Evolutionary conservation across 768 basidiomycete genomes (phyloP), one percentile per base, ranked within the genome.

Genomic region (Macrocybe gigantea): DNA sequence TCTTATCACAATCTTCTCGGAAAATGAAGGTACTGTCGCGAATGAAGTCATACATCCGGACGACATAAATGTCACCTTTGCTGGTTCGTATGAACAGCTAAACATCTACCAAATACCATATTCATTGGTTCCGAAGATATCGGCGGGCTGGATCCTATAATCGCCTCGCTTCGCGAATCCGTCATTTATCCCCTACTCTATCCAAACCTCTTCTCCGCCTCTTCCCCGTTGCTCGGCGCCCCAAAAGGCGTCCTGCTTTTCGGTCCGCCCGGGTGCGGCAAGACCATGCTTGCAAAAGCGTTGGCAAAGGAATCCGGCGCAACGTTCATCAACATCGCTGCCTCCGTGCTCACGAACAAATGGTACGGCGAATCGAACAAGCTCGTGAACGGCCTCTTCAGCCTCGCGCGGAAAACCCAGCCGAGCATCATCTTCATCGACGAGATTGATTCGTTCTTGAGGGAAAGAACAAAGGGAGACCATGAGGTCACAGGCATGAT

Each of bases 401-500:
- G 90, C 43, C 81, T 99, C 14, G 96, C 96, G 22, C 73, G 83
- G 43, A 97, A 98, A 68, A 80, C 89, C 2, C 92, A 97, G 59
- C 96, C 96, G 0, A 79, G 85, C 49, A 98, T 99, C 61, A 94
- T 99, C 55, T 99, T 99, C 66, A 96, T 98, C 59, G 95, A 99
- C 62, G 96, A 98, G 67, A 97, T 99, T 55, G 95, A 99, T 59
- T 91, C 89, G 1, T 92, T 99, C 65, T 68, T 99, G 63, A 75
- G 94, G 47, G 90, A 95, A 62, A 75, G 96, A 51, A 82, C 83
- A 29, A 79, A 81, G 48, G 84, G 85, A 7, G 95, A 98, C 59
- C 96, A 99, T 62, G 96, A 99, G 59, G 95, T 93, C 44, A 98
- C 93, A 33, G 93, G 86, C 5, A 97, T 97, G 93, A 94, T 97